Conservation (phyloP, 1,284 basidiomycete genomes). For the Sutorius eximius region DNA sequence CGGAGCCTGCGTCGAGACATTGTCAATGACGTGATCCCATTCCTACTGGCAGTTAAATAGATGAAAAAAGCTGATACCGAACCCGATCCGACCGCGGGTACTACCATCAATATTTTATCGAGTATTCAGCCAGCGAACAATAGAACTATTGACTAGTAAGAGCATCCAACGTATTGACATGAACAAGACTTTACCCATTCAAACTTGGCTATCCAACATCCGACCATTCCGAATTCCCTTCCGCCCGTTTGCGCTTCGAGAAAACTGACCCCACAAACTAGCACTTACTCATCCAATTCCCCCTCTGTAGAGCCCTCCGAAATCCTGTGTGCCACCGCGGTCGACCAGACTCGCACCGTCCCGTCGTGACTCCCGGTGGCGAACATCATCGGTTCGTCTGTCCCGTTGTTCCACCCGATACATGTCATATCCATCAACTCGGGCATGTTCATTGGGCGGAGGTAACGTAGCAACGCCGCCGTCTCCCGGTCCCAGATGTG, state of each 20-base stretch:
- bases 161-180: not conserved
- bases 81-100: not conserved
- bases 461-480: slow-evolving; percentile 61
- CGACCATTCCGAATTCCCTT: not conserved
- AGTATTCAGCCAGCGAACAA: not conserved
- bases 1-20: not conserved
- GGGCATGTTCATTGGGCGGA: slow-evolving; percentile 47
- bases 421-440: slow-evolving; percentile 66
- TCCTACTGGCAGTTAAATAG: not conserved
- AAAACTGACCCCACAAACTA: not conserved
- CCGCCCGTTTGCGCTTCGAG: not conserved
- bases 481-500: slow-evolving; percentile 82
- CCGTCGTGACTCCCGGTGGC: slow-evolving; percentile 77
- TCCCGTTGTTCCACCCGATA: slow-evolving; percentile 72
- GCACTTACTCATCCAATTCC: slow-evolving; percentile 19
- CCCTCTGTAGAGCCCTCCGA: slow-evolving; percentile 21
- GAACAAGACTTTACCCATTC: not conserved
- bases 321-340: slow-evolving; percentile 8
- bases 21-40: not conserved
- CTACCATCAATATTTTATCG: not conserved
- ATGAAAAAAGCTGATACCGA: no score
- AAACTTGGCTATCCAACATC: not conserved
- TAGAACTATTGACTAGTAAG: no score
- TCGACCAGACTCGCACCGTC: slow-evolving; percentile 67
- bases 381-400: slow-evolving; percentile 70